Evolutionary conservation across 2,329 filamentous ascomycete species (phyloP).

Genomic region (Penicillium paneum): DNA sequence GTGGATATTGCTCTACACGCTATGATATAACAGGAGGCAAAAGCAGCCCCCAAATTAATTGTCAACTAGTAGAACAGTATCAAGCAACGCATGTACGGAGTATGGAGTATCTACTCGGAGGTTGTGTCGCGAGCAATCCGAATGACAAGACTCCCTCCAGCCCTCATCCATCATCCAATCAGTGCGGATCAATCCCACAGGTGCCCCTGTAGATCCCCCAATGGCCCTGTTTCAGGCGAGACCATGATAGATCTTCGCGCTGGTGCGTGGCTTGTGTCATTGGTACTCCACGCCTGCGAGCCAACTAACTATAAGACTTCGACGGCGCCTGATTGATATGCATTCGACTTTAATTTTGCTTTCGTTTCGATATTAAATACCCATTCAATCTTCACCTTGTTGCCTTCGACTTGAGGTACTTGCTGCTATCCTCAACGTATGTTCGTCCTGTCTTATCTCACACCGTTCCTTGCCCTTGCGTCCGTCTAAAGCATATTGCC

Average conservation of each 20-base stretch:
- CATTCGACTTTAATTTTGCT: background rate
- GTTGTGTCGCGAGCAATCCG: background rate
- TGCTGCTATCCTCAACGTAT: background rate
- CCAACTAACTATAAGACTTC: conserved; percentile 4
- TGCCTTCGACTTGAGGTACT: background rate
- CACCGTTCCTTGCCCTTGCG: conserved; percentile 2
- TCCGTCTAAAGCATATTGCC: background rate
- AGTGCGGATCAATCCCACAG: background rate
- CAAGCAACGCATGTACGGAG: background rate
- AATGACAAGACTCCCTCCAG: background rate
- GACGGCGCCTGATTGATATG: background rate
- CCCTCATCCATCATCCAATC: conserved; percentile 2
- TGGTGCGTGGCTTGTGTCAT: background rate
- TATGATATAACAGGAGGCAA: background rate
- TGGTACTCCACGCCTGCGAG: background rate
- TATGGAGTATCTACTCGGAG: background rate
- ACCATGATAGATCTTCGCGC: conserved; percentile 1
- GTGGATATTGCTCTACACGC: background rate
- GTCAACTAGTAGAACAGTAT: background rate
- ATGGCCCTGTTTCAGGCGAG: background rate
- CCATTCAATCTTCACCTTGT: background rate
- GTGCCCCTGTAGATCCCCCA: conserved; percentile 9
- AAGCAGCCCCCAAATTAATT: background rate
- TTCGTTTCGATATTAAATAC: background rate
- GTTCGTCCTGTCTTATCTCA: background rate